These are phyloP conservation scores for Firmiana major DNA, from an alignment of 345 rosid species.

Conservation along the genomic window DNA sequence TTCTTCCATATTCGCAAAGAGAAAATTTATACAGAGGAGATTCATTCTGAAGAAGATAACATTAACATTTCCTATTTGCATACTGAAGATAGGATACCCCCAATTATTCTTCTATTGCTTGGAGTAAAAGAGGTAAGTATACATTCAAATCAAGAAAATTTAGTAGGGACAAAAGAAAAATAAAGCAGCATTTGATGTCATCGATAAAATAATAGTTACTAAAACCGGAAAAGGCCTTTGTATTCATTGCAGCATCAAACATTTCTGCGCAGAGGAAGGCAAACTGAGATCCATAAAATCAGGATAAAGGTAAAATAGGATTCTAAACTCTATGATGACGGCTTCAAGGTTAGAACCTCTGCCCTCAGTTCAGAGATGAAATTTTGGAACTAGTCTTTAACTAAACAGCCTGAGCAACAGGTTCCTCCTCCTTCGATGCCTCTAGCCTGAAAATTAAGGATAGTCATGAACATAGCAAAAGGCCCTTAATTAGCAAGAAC, in stretches of 20 bases:
- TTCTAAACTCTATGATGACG: neutral
- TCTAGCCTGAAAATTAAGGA: slow-evolving; percentile 39
- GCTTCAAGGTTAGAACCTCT: neutral
- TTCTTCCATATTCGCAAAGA: neutral
- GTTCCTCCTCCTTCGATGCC: slow-evolving; percentile 38
- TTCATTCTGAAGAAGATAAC: neutral
- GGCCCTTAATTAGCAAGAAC: neutral
- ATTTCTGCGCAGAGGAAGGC: neutral
- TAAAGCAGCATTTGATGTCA: neutral
- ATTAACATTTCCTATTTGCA: neutral
- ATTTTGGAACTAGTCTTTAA: slow-evolving; percentile 5
- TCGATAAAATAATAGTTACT: neutral
- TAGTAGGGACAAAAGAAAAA: neutral
- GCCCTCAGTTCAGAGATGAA: neutral
- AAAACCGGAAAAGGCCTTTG: neutral
- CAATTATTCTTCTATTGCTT: neutral
- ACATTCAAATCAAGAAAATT: neutral
- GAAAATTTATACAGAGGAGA: neutral
- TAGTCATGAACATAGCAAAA: neutral
- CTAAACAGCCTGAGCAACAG: slow-evolving; percentile 53
- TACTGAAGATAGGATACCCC: neutral
- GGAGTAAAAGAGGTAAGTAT: neutral
- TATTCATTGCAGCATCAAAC: neutral
- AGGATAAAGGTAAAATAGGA: neutral
- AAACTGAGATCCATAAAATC: neutral